Conservation (phyloP, 2,329 filamentous ascomycete species). For the Neonectria coccinea region DNA sequence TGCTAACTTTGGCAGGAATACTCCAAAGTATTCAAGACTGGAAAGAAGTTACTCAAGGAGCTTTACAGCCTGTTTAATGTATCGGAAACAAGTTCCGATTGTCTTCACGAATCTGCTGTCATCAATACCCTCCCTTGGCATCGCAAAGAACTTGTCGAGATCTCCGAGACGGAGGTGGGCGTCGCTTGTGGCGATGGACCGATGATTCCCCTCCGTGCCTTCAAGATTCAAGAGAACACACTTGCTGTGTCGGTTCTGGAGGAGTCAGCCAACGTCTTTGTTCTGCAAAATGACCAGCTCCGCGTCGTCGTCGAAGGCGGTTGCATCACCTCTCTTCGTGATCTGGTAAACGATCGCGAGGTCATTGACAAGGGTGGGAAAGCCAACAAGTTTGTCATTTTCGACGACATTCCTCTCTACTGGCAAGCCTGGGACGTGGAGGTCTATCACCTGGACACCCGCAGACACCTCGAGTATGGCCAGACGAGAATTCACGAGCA, state of each 20-base stretch:
- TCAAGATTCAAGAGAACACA: conserved; percentile 59
- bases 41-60: conserved; percentile 76
- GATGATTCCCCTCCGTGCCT: conserved; percentile 62
- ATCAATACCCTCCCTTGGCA: conserved; percentile 92
- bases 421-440: conserved; percentile 99
- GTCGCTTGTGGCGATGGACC: conserved; percentile 69
- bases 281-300: conserved; percentile 83
- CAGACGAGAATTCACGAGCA: conserved; percentile 78
- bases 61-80: conserved; percentile 77
- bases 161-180: conserved; percentile 65
- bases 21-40: conserved; percentile 82
- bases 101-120: conserved; percentile 66
- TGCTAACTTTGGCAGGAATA: conserved; percentile 70
- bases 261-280: conserved; percentile 72
- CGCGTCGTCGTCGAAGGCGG: conserved; percentile 79
- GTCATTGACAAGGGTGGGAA: conserved; percentile 79
- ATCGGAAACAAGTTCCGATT: conserved; percentile 54
- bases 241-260: conserved; percentile 66
- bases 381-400: conserved; percentile 92
- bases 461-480: conserved; percentile 77
- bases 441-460: conserved; percentile 91
- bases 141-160: conserved; percentile 77
- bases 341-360: conserved; percentile 79
- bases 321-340: conserved; percentile 85
- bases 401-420: conserved; percentile 96